Conservation (phyloP, 345 rosid species). For the Gossypium sturtianum region DNA sequence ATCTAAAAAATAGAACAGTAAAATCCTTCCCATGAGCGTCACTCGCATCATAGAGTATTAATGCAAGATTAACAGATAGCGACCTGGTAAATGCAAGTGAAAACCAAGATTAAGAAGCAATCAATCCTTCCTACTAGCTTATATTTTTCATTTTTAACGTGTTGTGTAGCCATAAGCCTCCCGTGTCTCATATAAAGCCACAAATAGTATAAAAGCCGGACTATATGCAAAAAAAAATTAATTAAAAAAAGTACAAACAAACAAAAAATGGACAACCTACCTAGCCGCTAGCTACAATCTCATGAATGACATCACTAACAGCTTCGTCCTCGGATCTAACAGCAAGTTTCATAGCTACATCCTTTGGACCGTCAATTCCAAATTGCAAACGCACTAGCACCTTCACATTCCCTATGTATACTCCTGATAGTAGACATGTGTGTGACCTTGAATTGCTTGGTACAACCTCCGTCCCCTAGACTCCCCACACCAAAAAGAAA, state of each 20-base stretch:
- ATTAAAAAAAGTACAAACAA: background rate
- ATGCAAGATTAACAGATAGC: background rate
- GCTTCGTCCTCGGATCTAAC: conserved; percentile 79
- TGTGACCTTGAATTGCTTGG: conserved; percentile 92
- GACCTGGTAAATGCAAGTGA: conserved; percentile 8
- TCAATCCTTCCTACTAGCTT: too few relatives aligned
- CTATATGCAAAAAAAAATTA: background rate
- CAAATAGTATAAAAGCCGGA: background rate
- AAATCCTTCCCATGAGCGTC: background rate
- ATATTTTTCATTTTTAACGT: background rate
- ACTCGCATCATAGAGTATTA: background rate
- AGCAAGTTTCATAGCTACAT: conserved; percentile 80
- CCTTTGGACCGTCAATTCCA: conserved; percentile 76
- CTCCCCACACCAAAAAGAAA: background rate
- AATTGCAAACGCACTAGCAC: conserved; percentile 80
- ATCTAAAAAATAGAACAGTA: background rate
- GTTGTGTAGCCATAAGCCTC: conserved; percentile 10
- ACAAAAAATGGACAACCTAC: background rate
- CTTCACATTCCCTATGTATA: conserved; percentile 77
- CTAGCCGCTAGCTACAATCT: conserved; percentile 77
- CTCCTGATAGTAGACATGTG: conserved; percentile 82
- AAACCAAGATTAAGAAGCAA: background rate
- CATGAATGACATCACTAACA: conserved; percentile 80
- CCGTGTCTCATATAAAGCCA: conserved; percentile 3
- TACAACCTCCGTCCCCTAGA: conserved; percentile 80